Percentiles rank a stretch among this genome's conserved stretches.
These are phyloP conservation scores for Paramecium tetraurelia DNA, from an alignment of 73 alveolate species.

Conservation along the genomic window DNA sequence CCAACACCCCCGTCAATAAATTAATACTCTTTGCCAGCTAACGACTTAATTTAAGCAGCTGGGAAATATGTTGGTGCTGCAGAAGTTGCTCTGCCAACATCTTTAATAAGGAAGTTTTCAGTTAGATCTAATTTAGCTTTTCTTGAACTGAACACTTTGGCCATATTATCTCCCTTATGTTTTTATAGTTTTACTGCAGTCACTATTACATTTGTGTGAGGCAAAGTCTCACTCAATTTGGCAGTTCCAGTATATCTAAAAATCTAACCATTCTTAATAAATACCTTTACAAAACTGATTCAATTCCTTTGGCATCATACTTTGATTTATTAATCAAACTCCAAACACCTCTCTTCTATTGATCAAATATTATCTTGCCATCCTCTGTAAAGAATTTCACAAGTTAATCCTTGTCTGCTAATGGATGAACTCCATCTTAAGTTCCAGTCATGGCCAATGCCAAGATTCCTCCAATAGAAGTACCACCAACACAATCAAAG, in stretches of 20 bases:
- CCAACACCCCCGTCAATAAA: constrained; percentile 61
- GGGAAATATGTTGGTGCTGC: constrained; percentile 63
- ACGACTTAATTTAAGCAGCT: constrained; percentile 50
- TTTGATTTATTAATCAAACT: not conserved
- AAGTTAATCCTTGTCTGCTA: constrained; percentile 46
- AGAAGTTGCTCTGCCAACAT: constrained; percentile 58
- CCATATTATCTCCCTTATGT: constrained; percentile 18
- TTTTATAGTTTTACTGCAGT: constrained; percentile 32
- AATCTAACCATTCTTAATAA: not conserved
- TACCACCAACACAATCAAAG: constrained; percentile 57
- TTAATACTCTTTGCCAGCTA: constrained; percentile 34
- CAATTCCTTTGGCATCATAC: constrained; percentile 54
- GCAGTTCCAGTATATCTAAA: not conserved
- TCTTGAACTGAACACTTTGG: constrained; percentile 45
- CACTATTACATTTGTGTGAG: constrained; percentile 38
- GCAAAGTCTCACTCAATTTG: constrained; percentile 29
- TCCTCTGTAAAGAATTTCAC: constrained; percentile 25
- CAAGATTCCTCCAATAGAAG: constrained; percentile 58
- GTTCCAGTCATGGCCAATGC: constrained; percentile 55
- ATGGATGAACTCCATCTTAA: constrained; percentile 44
- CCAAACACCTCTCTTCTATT: not conserved
- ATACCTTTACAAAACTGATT: not conserved
- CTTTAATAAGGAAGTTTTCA: constrained; percentile 45
- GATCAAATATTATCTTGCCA: constrained; percentile 43
- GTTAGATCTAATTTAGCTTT: constrained; percentile 37